Evolutionary conservation across 257 asterid genomes (phyloP), one percentile per base, ranked within the genome.

Genomic region (Forsythia suspensa): DNA sequence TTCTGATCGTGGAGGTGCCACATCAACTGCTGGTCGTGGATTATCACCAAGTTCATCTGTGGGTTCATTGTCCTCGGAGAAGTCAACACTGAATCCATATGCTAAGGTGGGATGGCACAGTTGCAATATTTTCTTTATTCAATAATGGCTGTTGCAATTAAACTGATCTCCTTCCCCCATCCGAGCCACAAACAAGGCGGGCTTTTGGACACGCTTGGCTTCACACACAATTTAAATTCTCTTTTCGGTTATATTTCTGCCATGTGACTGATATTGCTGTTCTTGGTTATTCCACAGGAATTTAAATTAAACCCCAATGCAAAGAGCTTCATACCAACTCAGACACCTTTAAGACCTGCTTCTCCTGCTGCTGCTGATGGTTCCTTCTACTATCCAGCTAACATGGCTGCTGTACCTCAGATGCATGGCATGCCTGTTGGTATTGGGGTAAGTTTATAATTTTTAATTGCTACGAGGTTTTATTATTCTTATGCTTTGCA

Each of bases 371-470:
- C 95, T 55, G 96, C 95, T 55, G 98, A 96, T 75, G 83, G 87
- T 83, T 78, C 99, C 73, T 94, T 91, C 86, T 94, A 94, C 79
- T 96, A 96, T 87, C 92, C 94, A 76, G 84, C 96, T 84, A 92
- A 89, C 82, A 73, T 88, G 90, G 72, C 88, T 73, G 81, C 92
- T 75, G 87, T 89, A 71, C 75, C 92, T 3, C 96, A 91, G 81
- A 92, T 95, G 96, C 98, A 87, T 55, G 96, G 97, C 81, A 89
- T 90, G 97, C 90, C 98, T 46, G 90, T 90, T 48, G 94, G 97
- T 79, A 71, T 89, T 73, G 98, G 98, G 92, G 98, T 94, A 83
- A 86, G 96, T 85, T 20, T 79, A 51, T 38, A 57, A 66, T 84
- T 71, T 21, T 21, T 48, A 52, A 37, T 21, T 78, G 77, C 79